Evolutionary conservation across 1,284 basidiomycete genomes (phyloP), one percentile per base, ranked within the genome.

Genomic region (Hemileia vastatrix): DNA sequence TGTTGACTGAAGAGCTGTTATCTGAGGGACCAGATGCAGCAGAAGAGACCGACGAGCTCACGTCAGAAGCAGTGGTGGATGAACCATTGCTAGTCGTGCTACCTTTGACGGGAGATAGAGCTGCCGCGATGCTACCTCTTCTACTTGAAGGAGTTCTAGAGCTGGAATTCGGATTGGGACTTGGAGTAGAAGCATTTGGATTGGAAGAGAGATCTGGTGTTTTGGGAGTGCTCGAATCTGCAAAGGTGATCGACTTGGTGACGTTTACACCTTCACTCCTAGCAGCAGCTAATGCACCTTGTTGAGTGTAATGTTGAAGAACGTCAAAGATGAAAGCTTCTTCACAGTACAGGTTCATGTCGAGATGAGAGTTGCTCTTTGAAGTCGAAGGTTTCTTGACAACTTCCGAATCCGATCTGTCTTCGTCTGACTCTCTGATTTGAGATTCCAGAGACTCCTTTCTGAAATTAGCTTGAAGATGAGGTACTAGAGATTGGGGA

Each of bases 321-420:
- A 69, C 69, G 54, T 70, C 69, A 54, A 68, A 70, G 13, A 70
- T 61, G 44, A 70, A 56, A 8, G 65, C 54, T 15, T 55, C 56
- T 4, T 9, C 8, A 9, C 8, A 11, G 36, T 40, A 40, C 11
- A 40, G 36, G 13, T 9, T 6, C 36, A 40, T 40, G 36, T 40
- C 36, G 8, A 40, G 36, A 40, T 40, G 36, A 40, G 36, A 40
- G 36, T 15, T 40, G 36, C 11, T 11, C 8, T 9, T 40, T 40
- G 36, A 9, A 15, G 9, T 40, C 8, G 36, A 9, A 11, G 15
- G 15, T 9, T 40, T 40, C 36, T 15, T 40, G 8, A 15, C 8
- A 15, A 9, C 36, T 11, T 15, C 36, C 15, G 36, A 40, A 40
- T 40, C 36, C 36, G 36, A 40, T 15, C 15, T 40, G 9, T 64